phyloP scores from a whole-genome alignment of 1,284 basidiomycete species.

The Lentinula novae-zelandiae region DNA sequence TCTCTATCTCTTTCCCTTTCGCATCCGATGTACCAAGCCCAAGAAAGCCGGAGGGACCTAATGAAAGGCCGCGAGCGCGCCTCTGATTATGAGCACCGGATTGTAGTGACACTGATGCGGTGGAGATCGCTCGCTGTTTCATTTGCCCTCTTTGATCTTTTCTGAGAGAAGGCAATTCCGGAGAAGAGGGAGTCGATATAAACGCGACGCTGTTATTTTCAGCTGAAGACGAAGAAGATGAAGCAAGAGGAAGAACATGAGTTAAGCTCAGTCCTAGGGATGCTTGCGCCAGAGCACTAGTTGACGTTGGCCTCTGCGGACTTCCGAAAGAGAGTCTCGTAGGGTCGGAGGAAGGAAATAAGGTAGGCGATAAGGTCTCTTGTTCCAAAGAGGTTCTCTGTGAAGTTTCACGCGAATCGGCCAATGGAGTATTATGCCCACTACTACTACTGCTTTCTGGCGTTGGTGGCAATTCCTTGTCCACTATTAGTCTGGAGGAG shows the following conservation, averaged over 20 bases:
- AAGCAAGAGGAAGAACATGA: slow-evolving; percentile 42
- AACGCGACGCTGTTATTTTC: slow-evolving; percentile 41
- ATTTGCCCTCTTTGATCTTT: background rate
- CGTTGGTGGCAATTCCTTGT: slow-evolving; percentile 69
- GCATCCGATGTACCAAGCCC: slow-evolving; percentile 32
- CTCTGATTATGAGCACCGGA: background rate
- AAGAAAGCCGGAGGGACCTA: slow-evolving; percentile 38
- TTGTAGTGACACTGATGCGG: background rate
- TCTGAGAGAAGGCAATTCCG: background rate
- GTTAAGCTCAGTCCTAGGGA: slow-evolving; percentile 55
- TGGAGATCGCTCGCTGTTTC: slow-evolving; percentile 9
- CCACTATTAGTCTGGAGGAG: slow-evolving; percentile 30
- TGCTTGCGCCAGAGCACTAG: slow-evolving; percentile 51
- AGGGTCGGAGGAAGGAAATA: slow-evolving; percentile 12
- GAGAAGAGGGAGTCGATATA: slow-evolving; percentile 20
- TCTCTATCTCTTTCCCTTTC: slow-evolving; percentile 37
- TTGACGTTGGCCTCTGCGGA: slow-evolving; percentile 31
- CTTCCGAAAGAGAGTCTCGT: background rate
- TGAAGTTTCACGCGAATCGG: slow-evolving; percentile 14
- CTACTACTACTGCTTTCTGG: slow-evolving; percentile 33
- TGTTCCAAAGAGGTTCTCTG: slow-evolving; percentile 11
- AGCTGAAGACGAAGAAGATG: slow-evolving; percentile 35
- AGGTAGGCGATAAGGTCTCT: slow-evolving; percentile 2
- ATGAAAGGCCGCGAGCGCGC: slow-evolving; percentile 38
- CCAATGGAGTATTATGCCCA: slow-evolving; percentile 7